phyloP scores from a whole-genome alignment of 768 basidiomycete species.

The Psilocybe subaeruginosa region DNA sequence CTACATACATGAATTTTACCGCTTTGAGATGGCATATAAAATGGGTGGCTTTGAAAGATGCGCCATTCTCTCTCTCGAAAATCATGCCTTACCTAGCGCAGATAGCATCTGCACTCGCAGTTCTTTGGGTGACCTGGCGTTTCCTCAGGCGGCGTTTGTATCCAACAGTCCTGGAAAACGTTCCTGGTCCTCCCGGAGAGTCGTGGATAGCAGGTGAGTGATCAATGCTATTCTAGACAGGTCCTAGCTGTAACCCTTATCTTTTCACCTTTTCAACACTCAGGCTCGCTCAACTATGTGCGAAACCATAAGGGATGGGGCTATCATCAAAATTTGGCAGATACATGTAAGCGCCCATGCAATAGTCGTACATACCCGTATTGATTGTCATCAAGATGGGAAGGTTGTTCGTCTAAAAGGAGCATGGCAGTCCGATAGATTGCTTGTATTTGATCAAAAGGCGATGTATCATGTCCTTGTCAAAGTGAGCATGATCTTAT shows the following conservation, averaged over 20 bases:
- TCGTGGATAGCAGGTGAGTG: not conserved
- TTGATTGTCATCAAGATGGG: not conserved
- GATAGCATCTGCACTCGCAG: not conserved
- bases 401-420: not conserved
- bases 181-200: not conserved
- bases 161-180: not conserved
- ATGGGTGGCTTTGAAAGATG: not conserved
- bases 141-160: not conserved
- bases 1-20: not conserved
- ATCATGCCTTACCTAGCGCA: not conserved
- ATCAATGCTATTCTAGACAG: not conserved
- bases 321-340: conserved; percentile 31
- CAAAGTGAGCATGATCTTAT: conserved; percentile 25
- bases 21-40: not conserved
- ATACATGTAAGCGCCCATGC: conserved; percentile 27
- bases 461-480: conserved; percentile 48
- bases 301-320: conserved; percentile 29
- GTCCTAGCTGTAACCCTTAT: not conserved
- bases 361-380: not conserved
- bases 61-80: not conserved
- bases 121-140: not conserved
- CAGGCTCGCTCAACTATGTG: not conserved
- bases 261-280: not conserved
- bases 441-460: conserved; percentile 46
- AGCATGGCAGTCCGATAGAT: conserved; percentile 26